Percentiles rank a stretch among this genome's conserved stretches.
Evolutionary conservation across 2,329 filamentous ascomycete genomes (phyloP).

Genomic region (Aspergillus caelatus): DNA sequence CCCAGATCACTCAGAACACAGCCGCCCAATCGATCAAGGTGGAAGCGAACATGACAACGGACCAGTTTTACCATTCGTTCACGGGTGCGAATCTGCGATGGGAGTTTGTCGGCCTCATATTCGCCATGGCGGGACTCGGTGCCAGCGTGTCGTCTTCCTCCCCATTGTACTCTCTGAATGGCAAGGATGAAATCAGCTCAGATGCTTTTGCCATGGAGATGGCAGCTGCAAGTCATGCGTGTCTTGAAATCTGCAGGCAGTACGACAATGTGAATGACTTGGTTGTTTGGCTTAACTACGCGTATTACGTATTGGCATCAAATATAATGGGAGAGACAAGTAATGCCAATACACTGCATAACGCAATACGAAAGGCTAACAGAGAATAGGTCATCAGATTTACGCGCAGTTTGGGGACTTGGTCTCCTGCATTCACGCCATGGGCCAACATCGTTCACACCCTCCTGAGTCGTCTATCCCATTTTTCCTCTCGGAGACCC

Average conservation of each 20-base stretch:
- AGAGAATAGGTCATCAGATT: conserved; percentile 6
- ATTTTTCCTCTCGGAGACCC: conserved; percentile 7
- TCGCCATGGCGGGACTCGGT: conserved; percentile 6
- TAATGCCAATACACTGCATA: background rate
- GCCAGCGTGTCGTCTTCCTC: background rate
- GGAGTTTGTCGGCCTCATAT: conserved; percentile 9
- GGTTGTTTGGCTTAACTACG: conserved; percentile 6
- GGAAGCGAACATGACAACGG: conserved; percentile 1
- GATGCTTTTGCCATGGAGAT: conserved; percentile 10
- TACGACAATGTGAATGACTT: conserved; percentile 9
- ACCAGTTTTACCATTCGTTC: conserved; percentile 4
- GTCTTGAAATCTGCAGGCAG: conserved; percentile 9
- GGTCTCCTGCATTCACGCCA: conserved; percentile 2
- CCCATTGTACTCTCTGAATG: background rate
- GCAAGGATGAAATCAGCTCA: background rate
- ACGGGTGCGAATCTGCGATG: conserved; percentile 10
- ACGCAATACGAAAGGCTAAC: background rate
- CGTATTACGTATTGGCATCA: conserved; percentile 2
- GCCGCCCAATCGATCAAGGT: background rate
- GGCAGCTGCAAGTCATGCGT: conserved; percentile 5
- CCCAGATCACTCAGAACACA: conserved; percentile 5
- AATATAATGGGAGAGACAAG: conserved; percentile 8
- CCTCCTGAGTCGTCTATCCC: background rate
- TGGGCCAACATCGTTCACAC: conserved; percentile 3
- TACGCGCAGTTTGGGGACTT: conserved; percentile 9